Conservation (phyloP, 345 rosid genomes). For the Angophora floribunda region DNA sequence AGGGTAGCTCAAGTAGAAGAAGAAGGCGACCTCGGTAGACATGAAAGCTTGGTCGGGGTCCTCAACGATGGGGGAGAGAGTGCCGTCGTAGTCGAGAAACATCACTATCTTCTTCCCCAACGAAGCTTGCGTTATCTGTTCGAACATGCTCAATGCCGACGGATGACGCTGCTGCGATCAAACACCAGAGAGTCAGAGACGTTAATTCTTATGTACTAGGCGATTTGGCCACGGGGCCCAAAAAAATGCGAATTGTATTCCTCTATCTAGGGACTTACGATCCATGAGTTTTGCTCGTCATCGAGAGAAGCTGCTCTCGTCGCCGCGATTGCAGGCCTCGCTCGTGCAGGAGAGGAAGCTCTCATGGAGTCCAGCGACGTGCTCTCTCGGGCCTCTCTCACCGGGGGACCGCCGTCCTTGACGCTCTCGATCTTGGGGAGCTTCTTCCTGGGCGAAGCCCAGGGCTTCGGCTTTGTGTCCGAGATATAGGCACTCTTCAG, state of each 20-base stretch:
- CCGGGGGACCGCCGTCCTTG: slow-evolving; percentile 10
- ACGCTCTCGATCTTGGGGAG: background rate
- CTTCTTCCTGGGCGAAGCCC: slow-evolving; percentile 11
- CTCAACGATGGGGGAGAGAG: slow-evolving; percentile 92
- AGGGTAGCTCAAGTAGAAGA: background rate
- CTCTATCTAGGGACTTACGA: slow-evolving; percentile 28
- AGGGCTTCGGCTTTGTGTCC: background rate
- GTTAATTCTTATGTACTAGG: background rate
- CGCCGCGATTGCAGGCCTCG: slow-evolving; percentile 15
- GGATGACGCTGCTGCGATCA: slow-evolving; percentile 63
- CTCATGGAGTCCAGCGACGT: slow-evolving; percentile 82
- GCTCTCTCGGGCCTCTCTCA: slow-evolving; percentile 24
- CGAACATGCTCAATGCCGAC: slow-evolving; percentile 72
- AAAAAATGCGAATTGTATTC: background rate
- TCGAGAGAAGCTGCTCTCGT: slow-evolving; percentile 11
- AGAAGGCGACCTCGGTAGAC: slow-evolving; percentile 51
- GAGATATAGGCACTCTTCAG: slow-evolving; percentile 13
- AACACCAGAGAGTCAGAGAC: background rate
- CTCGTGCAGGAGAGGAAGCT: slow-evolving; percentile 81
- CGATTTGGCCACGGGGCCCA: background rate
- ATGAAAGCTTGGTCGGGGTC: slow-evolving; percentile 94
- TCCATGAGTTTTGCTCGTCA: slow-evolving; percentile 43
- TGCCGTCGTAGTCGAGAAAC: slow-evolving; percentile 96
- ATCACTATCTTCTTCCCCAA: slow-evolving; percentile 81
- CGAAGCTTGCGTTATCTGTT: slow-evolving; percentile 46